Evolutionary conservation across 305 asterid species (phyloP), one percentile per base, ranked within the genome.

Genomic region (Ilex paraguariensis): DNA sequence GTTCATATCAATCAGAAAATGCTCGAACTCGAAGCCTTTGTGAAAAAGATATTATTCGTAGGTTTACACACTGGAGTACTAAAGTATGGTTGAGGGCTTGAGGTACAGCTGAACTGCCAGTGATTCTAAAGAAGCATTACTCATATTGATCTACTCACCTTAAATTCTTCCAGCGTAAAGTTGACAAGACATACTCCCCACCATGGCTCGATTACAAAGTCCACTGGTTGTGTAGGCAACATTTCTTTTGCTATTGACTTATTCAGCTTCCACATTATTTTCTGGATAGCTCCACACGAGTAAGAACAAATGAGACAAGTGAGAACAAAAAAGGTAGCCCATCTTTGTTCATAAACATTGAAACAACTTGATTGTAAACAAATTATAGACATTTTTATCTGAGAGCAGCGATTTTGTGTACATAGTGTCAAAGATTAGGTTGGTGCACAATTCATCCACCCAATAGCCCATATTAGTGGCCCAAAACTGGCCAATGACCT

Each of bases 221-320:
- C 99, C 77, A 86, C 97, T 14, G 99, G 97, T 71, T 90, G 96
- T 63, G 75, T 36, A 40, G 99, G 97, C 82, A 94, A 81, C 73
- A 83, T 82, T 79, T 94, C 99, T 78, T 85, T 90, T 33, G 99
- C 99, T 77, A 90, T 90, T 62, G 97, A 90, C 83, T 94, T 94
- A 82, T 94, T 94, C 68, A 94, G 84, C 86, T 94, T 94, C 99
- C 99, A 94, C 99, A 94, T 94, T 56, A 94, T 94, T 86, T 94
- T 94, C 97, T 94, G 94, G 68, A 81, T 79, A 70, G 71, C 75
- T 81, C 87, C 87, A 81, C 71, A 54, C 72, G 63, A 57, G 71
- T 62, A 69, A 72, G 45, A 65, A 66, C 61, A 72, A 74, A 70
- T 67, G 61, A 76, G 72, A 59, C 61, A 61, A 67, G 48, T 21